Conservation (phyloP, 192 early-diverging fungal genomes). For the Coemansia asiatica region DNA sequence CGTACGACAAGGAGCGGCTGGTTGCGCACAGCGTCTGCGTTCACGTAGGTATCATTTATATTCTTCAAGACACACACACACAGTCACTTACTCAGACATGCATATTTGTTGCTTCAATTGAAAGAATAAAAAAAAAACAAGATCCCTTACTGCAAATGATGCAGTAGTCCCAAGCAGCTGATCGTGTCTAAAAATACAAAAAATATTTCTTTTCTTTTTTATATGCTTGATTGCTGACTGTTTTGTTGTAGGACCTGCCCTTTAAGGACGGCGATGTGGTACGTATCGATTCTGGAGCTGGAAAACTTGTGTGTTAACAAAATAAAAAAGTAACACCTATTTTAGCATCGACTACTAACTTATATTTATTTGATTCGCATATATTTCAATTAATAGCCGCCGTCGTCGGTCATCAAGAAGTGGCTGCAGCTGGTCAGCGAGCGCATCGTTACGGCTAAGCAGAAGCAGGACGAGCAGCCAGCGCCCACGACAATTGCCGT, state of each 20-base stretch:
- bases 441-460: conserved; percentile 43
- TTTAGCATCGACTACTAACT: not conserved
- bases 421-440: conserved; percentile 70
- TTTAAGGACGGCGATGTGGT: conserved; percentile 88
- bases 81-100: too few species aligned
- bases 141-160: not conserved
- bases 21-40: conserved; percentile 66
- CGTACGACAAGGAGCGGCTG: conserved; percentile 67
- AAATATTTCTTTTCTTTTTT: not conserved
- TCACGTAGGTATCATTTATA: conserved; percentile 52
- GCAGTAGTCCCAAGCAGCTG: not conserved
- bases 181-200: not conserved
- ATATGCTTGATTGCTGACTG: too few species aligned
- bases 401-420: conserved; percentile 51
- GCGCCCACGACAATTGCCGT: conserved; percentile 74
- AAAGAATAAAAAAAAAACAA: too few species aligned
- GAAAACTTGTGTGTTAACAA: too few species aligned
- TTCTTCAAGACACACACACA: not conserved
- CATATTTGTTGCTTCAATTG: too few species aligned
- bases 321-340: too few species aligned
- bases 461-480: conserved; percentile 7
- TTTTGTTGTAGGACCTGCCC: conserved; percentile 64
- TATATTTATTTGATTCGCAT: conserved; percentile 2
- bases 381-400: conserved; percentile 34
- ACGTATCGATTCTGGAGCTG: conserved; percentile 13